Conservation (phyloP, 2,329 filamentous ascomycete genomes). For the Penicillium palitans region DNA sequence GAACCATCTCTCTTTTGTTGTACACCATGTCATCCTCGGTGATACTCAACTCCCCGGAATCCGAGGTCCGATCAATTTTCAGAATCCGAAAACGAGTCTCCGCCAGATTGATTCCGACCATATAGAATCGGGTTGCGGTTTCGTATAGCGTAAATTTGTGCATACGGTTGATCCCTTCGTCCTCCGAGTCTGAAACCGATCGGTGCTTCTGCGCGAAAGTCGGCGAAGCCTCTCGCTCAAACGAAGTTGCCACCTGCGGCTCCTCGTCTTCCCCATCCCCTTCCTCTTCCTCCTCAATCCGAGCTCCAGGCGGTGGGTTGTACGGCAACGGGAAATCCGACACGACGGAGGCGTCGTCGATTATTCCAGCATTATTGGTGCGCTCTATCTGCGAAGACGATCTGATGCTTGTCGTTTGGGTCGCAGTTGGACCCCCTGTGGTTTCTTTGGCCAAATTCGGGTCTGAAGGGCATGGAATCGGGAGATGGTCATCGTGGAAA, state of each 20-base stretch:
- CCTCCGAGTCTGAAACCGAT: slow-evolving; percentile 38
- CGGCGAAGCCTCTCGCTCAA: slow-evolving; percentile 45
- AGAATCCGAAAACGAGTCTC: slow-evolving; percentile 87
- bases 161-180: slow-evolving; percentile 64
- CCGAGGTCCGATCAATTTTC: slow-evolving; percentile 89
- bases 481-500: slow-evolving; percentile 18
- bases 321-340: slow-evolving; percentile 34
- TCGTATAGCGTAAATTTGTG: slow-evolving; percentile 98
- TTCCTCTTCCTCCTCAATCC: slow-evolving; percentile 34
- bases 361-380: slow-evolving; percentile 20
- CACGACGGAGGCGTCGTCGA: slow-evolving; percentile 18
- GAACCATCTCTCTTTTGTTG: slow-evolving; percentile 85
- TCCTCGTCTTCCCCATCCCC: slow-evolving; percentile 48
- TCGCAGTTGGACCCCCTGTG: slow-evolving; percentile 16
- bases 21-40: slow-evolving; percentile 96
- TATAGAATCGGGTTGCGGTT: slow-evolving; percentile 88
- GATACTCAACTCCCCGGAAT: slow-evolving; percentile 75
- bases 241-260: slow-evolving; percentile 46
- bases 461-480: slow-evolving; percentile 6
- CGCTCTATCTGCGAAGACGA: slow-evolving; percentile 8
- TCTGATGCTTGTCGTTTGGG: slow-evolving; percentile 11
- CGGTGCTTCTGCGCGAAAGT: slow-evolving; percentile 41
- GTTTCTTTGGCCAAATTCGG: slow-evolving; percentile 13
- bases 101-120: slow-evolving; percentile 87
- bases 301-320: slow-evolving; percentile 34